Evolutionary conservation across 208 protist genomes (phyloP).

Genomic region (Phytomonas sp.): DNA sequence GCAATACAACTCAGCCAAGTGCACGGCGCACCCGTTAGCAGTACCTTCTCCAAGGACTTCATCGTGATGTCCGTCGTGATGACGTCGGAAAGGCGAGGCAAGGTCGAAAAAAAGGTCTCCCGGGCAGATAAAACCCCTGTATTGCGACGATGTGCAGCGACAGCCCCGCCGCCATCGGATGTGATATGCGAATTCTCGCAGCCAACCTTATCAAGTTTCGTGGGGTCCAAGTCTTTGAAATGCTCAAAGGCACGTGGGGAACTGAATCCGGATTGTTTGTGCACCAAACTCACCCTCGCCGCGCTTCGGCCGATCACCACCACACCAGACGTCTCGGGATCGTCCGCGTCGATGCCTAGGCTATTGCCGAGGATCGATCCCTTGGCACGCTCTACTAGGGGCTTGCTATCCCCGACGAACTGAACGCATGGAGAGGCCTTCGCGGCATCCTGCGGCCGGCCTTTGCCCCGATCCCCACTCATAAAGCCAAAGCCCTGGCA

Average conservation of each 20-base stretch:
- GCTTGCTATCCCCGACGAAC: background rate
- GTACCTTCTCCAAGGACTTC: constrained; percentile 21
- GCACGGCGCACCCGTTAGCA: constrained; percentile 57
- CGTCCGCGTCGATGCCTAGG: background rate
- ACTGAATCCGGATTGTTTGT: background rate
- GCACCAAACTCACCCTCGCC: background rate
- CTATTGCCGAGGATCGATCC: background rate
- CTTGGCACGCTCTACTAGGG: background rate
- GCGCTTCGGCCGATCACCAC: background rate
- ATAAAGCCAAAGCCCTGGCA: background rate
- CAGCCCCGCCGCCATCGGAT: constrained; percentile 4
- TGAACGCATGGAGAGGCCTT: background rate
- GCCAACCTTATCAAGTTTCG: background rate
- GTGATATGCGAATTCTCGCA: background rate
- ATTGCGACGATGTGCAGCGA: constrained; percentile 8
- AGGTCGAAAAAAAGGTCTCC: background rate
- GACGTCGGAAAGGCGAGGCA: constrained; percentile 2
- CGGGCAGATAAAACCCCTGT: background rate
- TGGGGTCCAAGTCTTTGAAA: background rate
- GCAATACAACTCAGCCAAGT: constrained; percentile 71
- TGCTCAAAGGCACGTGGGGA: background rate
- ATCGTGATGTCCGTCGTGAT: constrained; percentile 1
- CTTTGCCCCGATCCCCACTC: constrained; percentile 2
- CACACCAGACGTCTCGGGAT: background rate
- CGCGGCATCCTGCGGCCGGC: constrained; percentile 11